Base-by-base conservation (phyloP, 2,329 filamentous ascomycete species). In the Ascochyta clinopodiicola region DNA sequence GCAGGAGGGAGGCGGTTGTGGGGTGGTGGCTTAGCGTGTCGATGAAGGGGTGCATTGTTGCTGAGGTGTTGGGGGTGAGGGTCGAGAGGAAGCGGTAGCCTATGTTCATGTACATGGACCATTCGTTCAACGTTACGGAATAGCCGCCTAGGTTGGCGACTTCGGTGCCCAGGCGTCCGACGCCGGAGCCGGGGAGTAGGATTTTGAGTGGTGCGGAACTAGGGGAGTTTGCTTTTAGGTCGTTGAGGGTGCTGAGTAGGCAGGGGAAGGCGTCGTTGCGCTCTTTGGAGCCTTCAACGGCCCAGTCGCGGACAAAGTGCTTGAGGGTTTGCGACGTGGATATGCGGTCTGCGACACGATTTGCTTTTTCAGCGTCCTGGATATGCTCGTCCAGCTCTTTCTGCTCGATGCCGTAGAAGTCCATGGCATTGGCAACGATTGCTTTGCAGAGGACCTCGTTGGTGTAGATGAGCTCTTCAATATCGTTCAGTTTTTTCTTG, bases 271-370 rank as follows among this genome's bases (percentile, higher is more conserved):
- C 69, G 29, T 75, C 73, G 0, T 78, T 64, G 1, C 83, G 74
- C 57, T 86, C 83, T 34, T 76, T 68, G 0, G 60, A 54, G 0
- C 83, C 84, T 13, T 81, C 77, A 0, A 69, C 71, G 0, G 83
- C 79, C 84, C 84, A 86, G 62, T 86, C 84, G 5, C 84, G 76
- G 2, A 86, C 82, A 53, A 81, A 82, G 60, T 86, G 84, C 64
- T 86, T 86, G 47, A 86, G 63, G 0, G 82, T 77, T 60, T 86
- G 84, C 0, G 78, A 77, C 0, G 84, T 77, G 31, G 81, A 80
- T 2, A 80, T 75, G 5, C 76, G 78, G 21, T 86, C 83, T 1
- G 78, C 76, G 12, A 52, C 40, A 2, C 61, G 51, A 0, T 66
- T 60, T 19, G 70, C 73, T 1, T 77, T 77, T 0, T 73, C 67